Base-by-base conservation (phyloP, 768 basidiomycete species). In the Hirschioporus abietinus region DNA sequence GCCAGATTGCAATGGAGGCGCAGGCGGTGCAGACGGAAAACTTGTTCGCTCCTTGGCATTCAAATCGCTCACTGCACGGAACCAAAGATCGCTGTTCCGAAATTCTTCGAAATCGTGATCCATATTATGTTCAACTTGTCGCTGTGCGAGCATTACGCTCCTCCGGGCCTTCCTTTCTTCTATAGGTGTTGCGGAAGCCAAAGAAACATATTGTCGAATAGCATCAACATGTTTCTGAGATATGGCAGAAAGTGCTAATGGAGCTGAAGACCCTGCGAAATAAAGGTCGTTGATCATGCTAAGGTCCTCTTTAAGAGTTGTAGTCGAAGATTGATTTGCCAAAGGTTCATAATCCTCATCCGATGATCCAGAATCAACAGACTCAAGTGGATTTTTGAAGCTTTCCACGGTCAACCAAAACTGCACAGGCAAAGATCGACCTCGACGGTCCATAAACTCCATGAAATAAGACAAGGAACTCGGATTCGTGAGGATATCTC, bases 361-460 rank as follows among this genome's bases (percentile, higher is more conserved):
- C 24, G 77, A 78, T 23, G 78, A 75, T 2, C 79, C 77, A 17
- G 82, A 82, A 70, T 94, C 90, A 6, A 91, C 84, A 1, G 87
- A 85, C 75, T 97, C 96, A 27, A 99, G 78, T 0, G 97, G 97
- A 70, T 96, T 94, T 78, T 98, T 98, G 84, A 99, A 96, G 66
- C 93, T 94, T 78, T 99, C 95, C 1, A 98, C 93, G 0, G 95
- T 94, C 1, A 99, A 81, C 96, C 96, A 99, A 77, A 98, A 99
- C 69, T 99, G 96, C 2, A 97, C 93, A 10, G 94, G 86, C 15
- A 93, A 73, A 15, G 95, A 92, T 34, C 91, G 87, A 67, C 88
- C 84, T 8, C 91, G 86, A 17, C 97, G 86, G 71, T 99, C 97
- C 93, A 98, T 96, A 72, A 93, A 97, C 79, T 99, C 97, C 89